Base-by-base conservation (phyloP, 306 rosid genomes). In the Vachellia collinsii region DNA sequence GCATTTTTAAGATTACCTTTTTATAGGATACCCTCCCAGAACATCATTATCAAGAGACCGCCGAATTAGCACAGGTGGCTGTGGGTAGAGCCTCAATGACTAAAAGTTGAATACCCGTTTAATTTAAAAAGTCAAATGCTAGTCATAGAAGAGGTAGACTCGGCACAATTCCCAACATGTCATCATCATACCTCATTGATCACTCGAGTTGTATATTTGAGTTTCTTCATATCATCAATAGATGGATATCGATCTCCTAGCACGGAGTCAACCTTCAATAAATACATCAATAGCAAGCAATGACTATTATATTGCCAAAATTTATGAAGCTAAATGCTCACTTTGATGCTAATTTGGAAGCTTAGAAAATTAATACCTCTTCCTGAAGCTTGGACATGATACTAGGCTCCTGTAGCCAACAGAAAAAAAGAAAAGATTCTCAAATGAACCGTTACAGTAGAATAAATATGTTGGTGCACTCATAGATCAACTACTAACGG, bases 81-180 rank as follows among this genome's bases (percentile, higher is more conserved):
- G 99, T 53, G 98, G 99, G 83, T 91, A 95, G 82, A 95, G 98
- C 96, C 99, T 90, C 85, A 95, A 75, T 75, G 98, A 93, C 99
- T 95, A 82, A 77, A 65, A 70, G 51, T 48, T 64, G 69, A 86
- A 78, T 74, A 83, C 39, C 70, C 70, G n/a, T 62, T 14, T 20
- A 20, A 56, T 7, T 19, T 43, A 73, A 39, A 37, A 79, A 74
- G 70, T 77, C 66, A 71, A 78, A 44, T 44, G 34, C 46, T 46
- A 62, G 63, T 64, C 44, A 68, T 44, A 78, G 34, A 74, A 69
- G 11, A 82, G 50, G 23, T 58, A 62, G 51, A 73, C 63, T 8
- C 71, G 72, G 74, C 71, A 64, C 46, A 63, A 68, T 50, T 48
- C 46, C 7, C 77, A 81, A 58, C 53, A 76, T 17, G 70, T 14